Conservation (phyloP, 495 filamentous ascomycete species). For the Symbiotaphrina buchneri region DNA sequence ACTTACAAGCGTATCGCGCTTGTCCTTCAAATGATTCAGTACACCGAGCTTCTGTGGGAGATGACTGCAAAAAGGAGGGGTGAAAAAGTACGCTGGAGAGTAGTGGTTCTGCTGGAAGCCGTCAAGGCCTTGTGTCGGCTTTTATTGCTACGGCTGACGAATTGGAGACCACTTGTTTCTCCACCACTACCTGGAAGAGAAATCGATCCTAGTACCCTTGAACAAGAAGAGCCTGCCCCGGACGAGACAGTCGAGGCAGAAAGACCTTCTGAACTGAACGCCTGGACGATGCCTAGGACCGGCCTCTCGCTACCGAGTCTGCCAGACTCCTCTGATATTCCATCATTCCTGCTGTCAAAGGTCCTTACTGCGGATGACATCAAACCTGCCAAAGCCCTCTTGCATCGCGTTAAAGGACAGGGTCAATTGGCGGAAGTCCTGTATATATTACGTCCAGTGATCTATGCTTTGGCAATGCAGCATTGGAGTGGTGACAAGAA, state of each 20-base stretch:
- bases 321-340: slow-evolving; percentile 58
- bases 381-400: slow-evolving; percentile 62
- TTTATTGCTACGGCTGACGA: slow-evolving; percentile 62
- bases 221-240: slow-evolving; percentile 19
- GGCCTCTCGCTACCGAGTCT: slow-evolving; percentile 62
- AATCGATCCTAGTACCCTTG: slow-evolving; percentile 35
- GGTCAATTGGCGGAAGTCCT: slow-evolving; percentile 66
- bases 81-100: slow-evolving; percentile 68
- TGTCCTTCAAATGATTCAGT: slow-evolving; percentile 70
- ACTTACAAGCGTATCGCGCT: slow-evolving; percentile 60
- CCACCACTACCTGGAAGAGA: slow-evolving; percentile 78
- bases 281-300: slow-evolving; percentile 92
- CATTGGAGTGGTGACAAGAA: slow-evolving; percentile 32
- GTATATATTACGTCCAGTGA: slow-evolving; percentile 71
- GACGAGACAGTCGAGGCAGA: background rate
- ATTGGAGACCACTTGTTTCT: slow-evolving; percentile 60
- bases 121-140: slow-evolving; percentile 76
- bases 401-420: slow-evolving; percentile 47
- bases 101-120: slow-evolving; percentile 68
- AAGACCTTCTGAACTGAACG: slow-evolving; percentile 13
- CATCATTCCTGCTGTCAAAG: slow-evolving; percentile 72
- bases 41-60: slow-evolving; percentile 76
- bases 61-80: slow-evolving; percentile 69
- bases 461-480: slow-evolving; percentile 75
- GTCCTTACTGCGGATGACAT: slow-evolving; percentile 92